Base-by-base conservation (phyloP, 2,329 filamentous ascomycete genomes). In the Lasiodiplodia theobromae region DNA sequence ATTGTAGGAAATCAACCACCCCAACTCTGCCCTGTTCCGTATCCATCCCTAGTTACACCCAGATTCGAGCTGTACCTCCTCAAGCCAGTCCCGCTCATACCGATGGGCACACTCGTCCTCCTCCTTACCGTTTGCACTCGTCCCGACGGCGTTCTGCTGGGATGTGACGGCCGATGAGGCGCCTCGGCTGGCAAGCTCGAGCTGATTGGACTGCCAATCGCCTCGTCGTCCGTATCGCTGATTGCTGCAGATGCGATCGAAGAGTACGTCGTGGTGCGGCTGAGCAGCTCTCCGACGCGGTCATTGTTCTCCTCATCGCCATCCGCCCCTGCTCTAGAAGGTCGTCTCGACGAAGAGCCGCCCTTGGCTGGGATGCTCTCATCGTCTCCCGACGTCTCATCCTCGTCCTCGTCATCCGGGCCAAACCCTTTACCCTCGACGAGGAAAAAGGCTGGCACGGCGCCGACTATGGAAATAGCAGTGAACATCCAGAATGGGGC, bases 401-500 rank as follows among this genome's bases (percentile, higher is more conserved):
- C 51, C 4, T 73, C 71, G 57, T 81, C 80, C 4, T 75, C 73
- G 25, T 77, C 76, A 34, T 79, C 79, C 18, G 80, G 80, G 16
- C 83, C 77, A 79, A 93, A 83, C 0, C 92, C 92, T 10, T 93
- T 88, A 47, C 91, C 90, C 75, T 97, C 88, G 2, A 89, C 86
- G 0, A 96, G 86, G 81, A 89, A 91, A 77, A 89, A 92, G 0
- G 91, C 87, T 0, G 93, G 92, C 2, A 97, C 78, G 0, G 88
- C 88, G 21, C 92, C 91, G 1, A 93, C 58, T 0, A 87, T 70
- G 0, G 89, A 86, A 54, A 96, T 82, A 0, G 82, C 73, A 0
- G 88, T 86, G n/a, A 97, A 83, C 4, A 91, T 84, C 89, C 92
- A 97, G 87, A 92, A 97, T 0, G 94, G 91, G 0, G 92, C 82